These are phyloP conservation scores for Plectosphaerella plurivora DNA, from an alignment of 2,329 filamentous ascomycete genomes.

Conservation along the genomic window DNA sequence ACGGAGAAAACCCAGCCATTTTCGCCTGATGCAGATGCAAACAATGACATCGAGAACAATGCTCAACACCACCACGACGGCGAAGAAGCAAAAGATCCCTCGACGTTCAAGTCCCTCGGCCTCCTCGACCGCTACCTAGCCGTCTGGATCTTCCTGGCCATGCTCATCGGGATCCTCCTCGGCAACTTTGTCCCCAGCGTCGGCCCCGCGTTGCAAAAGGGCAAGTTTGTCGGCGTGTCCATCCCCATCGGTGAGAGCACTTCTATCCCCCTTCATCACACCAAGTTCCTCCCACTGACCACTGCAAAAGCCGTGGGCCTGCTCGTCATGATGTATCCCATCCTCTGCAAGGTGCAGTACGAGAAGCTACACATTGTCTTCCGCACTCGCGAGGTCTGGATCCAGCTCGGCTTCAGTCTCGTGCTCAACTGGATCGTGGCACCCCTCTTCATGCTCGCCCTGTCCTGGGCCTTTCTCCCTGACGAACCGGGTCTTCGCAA, in stretches of 20 bases:
- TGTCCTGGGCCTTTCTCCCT: constrained; percentile 58
- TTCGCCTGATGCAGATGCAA: background rate
- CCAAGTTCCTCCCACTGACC: background rate
- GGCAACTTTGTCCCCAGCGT: constrained; percentile 68
- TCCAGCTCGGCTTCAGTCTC: constrained; percentile 73
- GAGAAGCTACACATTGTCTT: constrained; percentile 69
- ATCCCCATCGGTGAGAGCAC: constrained; percentile 54
- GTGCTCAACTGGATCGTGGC: constrained; percentile 80
- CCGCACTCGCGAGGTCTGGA: constrained; percentile 60
- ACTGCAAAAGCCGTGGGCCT: constrained; percentile 61
- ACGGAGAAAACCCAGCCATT: background rate
- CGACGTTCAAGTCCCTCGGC: constrained; percentile 50
- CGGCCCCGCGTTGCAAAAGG: constrained; percentile 60
- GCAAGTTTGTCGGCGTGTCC: constrained; percentile 66
- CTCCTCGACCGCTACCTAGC: constrained; percentile 61
- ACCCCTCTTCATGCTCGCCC: constrained; percentile 70
- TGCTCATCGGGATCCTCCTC: constrained; percentile 69
- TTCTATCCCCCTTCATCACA: background rate
- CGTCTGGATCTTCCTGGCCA: constrained; percentile 74
- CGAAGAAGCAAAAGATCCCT: constrained; percentile 22
- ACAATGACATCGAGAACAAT: constrained; percentile 10
- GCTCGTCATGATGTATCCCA: constrained; percentile 92
- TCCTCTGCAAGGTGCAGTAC: constrained; percentile 80
- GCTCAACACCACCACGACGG: background rate
- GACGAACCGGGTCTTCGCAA: constrained; percentile 46